Evolutionary conservation across 495 filamentous ascomycete genomes (phyloP).

Genomic region (Sordaria brevicollis): DNA sequence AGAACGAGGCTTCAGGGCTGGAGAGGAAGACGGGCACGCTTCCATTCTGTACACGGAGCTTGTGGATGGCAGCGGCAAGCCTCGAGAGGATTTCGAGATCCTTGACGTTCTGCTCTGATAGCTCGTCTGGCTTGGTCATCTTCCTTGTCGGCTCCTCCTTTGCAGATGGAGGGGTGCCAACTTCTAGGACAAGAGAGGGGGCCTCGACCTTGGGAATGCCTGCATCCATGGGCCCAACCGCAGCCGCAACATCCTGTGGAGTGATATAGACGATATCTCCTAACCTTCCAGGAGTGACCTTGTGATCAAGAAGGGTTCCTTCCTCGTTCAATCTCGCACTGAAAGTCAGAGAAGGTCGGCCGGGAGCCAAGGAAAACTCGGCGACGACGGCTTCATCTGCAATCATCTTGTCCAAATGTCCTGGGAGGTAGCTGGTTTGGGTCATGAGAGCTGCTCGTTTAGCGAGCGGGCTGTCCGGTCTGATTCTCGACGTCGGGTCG

Average conservation of each 20-base stretch:
- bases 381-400: conserved; percentile 41
- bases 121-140: conserved; percentile 24
- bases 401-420: conserved; percentile 68
- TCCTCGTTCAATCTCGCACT: conserved; percentile 54
- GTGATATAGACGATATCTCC: conserved; percentile 68
- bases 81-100: conserved; percentile 25
- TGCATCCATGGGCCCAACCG: conserved; percentile 30
- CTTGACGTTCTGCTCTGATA: conserved; percentile 18
- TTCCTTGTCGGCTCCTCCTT: conserved; percentile 12
- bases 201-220: background rate
- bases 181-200: conserved; percentile 7
- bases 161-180: conserved; percentile 23
- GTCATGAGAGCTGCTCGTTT: conserved; percentile 53
- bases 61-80: conserved; percentile 27
- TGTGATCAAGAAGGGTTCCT: conserved; percentile 58
- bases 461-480: conserved; percentile 44
- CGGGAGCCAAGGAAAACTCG: conserved; percentile 57
- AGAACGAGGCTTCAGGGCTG: conserved; percentile 20
- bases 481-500: conserved; percentile 82
- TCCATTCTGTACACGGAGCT: conserved; percentile 24
- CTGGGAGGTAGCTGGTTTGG: conserved; percentile 65
- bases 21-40: conserved; percentile 27
- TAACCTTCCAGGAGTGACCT: conserved; percentile 60
- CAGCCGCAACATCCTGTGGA: conserved; percentile 40
- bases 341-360: conserved; percentile 69